A percentile compares a stretch with the other conserved stretches of the same genome.
Evolutionary conservation across 1,284 basidiomycete genomes (phyloP).

Genomic region (Pseudozyma pruni): DNA sequence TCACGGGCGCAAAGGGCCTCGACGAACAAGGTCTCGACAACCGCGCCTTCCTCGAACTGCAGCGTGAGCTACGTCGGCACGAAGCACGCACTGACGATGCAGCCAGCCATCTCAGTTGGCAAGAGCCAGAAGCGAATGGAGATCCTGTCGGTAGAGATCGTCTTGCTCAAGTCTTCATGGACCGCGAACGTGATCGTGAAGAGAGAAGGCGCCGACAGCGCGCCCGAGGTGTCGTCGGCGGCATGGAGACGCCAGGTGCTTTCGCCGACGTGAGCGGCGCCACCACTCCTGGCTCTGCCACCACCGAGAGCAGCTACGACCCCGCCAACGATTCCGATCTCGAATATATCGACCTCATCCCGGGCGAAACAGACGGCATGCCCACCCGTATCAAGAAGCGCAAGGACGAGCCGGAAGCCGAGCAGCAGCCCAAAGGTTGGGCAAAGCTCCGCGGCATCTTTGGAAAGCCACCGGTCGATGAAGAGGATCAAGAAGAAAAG

Average conservation of each 20-base stretch:
- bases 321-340: slow-evolving; percentile 62
- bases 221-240: background rate
- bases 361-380: slow-evolving; percentile 66
- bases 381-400: slow-evolving; percentile 47
- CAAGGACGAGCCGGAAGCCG: slow-evolving; percentile 20
- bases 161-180: slow-evolving; percentile 30
- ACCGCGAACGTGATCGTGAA: slow-evolving; percentile 39
- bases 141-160: slow-evolving; percentile 23
- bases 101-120: slow-evolving; percentile 28
- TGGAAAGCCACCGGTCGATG: slow-evolving; percentile 34
- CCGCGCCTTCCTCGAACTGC: slow-evolving; percentile 59
- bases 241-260: slow-evolving; percentile 12
- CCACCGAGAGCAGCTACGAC: slow-evolving; percentile 61
- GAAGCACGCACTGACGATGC: slow-evolving; percentile 46
- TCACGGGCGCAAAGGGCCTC: slow-evolving; percentile 56
- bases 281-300: slow-evolving; percentile 54
- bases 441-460: slow-evolving; percentile 57
- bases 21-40: slow-evolving; percentile 62
- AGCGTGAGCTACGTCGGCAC: slow-evolving; percentile 57
- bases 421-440: slow-evolving; percentile 57
- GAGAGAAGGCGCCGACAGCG: slow-evolving; percentile 20
- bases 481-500: slow-evolving; percentile 46
- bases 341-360: slow-evolving; percentile 63
- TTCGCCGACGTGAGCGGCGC: slow-evolving; percentile 38
- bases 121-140: slow-evolving; percentile 10